These are phyloP conservation scores for Populus simonii DNA, from an alignment of 345 rosid species.

Conservation along the genomic window DNA sequence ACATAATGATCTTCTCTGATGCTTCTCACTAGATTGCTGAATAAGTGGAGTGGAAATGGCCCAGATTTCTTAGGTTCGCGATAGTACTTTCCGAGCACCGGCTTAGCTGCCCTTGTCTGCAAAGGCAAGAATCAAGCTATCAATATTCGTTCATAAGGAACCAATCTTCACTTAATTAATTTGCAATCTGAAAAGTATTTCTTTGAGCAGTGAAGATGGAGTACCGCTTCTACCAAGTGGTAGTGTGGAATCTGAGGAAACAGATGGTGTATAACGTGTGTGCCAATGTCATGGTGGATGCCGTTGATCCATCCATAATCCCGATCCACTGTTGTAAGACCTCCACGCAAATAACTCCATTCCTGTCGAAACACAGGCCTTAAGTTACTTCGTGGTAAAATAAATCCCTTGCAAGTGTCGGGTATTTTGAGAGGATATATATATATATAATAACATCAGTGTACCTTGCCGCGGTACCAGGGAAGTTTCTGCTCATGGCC, in stretches of 20 bases:
- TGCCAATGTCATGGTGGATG: conserved; percentile 87
- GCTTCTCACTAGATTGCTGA: conserved; percentile 51
- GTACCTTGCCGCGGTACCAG: conserved; percentile 94
- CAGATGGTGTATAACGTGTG: conserved; percentile 87
- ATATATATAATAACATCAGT: not conserved
- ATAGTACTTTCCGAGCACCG: conserved; percentile 74
- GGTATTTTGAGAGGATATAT: not conserved
- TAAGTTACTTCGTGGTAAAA: not conserved
- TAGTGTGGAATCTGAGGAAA: conserved; percentile 96
- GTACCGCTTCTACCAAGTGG: conserved; percentile 77
- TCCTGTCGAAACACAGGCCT: conserved; percentile 35
- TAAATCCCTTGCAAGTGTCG: not conserved
- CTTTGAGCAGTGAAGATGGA: not conserved
- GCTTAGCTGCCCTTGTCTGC: conserved; percentile 47
- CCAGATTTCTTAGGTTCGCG: conserved; percentile 77
- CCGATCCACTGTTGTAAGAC: conserved; percentile 78
- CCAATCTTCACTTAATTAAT: not conserved
- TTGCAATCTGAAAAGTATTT: not conserved
- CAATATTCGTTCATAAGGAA: not conserved
- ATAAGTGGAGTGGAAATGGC: conserved; percentile 61
- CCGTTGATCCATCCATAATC: conserved; percentile 74
- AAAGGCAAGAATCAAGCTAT: not conserved
- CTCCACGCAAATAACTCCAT: conserved; percentile 86
- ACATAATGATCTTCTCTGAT: conserved; percentile 69
- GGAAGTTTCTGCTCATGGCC: conserved; percentile 80